Base-by-base conservation (phyloP, 805 yeast genomes). In the Candida succiphila region DNA sequence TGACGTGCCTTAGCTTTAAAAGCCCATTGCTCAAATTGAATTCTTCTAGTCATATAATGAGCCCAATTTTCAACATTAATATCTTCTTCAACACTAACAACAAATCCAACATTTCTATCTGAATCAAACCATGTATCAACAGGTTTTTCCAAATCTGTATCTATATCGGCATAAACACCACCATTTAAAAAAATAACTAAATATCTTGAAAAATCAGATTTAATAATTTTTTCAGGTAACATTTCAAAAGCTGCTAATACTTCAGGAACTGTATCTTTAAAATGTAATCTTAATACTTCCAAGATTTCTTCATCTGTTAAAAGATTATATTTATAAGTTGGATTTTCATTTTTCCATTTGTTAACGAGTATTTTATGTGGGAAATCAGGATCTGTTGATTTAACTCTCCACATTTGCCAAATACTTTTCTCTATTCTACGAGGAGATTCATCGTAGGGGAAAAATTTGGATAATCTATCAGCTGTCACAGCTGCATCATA, bases 11-110 rank as follows among this genome's bases (percentile, higher is more conserved):
- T 74, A 17, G 77, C 65, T 50, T 73, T 78, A 30, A 75, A 56
- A 7, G 77, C 66, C 65, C 78, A 75, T 48, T 75, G 80, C 33
- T 77, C 75, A 43, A 75, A 69, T 46, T 75, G 80, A 27, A 75
- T 58, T 45, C 80, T 58, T 46, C 78, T 54, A 18, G 67, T 63
- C 47, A 61, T 58, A 37, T 69, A 63, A 32, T 61, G 59, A 38
- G 65, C 60, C 81, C 81, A 75, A 44, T 71, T 60, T 31, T 65
- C 63, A 29, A 65, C 65, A 35, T 63, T 68, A 34, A 71, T 57
- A 44, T 75, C 81, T 28, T 63, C 63, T 40, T 75, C 81, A 28
- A 75, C 60, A 6, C 72, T 67, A 19, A 74, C 56, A 26, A 72
- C 72, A 48, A 71, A 65, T 2, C 81, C 81, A 31, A 74, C 59